Evolutionary conservation across 192 early-diverging fungal genomes (phyloP).

Genomic region (Phlyctochytrium bullatum): DNA sequence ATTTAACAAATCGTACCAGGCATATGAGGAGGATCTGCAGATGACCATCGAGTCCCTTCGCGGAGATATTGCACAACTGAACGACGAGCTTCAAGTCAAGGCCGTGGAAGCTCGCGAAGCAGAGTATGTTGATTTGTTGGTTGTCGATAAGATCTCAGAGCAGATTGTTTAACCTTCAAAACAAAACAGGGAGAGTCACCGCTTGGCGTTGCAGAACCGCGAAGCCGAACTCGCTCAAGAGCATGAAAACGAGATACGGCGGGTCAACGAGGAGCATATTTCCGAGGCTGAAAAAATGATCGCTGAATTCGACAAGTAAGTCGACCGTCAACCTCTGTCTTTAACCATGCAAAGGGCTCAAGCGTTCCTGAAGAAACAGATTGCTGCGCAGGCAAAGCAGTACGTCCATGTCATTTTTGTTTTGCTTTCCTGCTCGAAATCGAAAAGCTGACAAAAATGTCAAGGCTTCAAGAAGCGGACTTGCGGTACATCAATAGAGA

Average conservation of each 20-base stretch:
- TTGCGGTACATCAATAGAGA: conserved; percentile 57
- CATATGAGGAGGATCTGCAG: too few relatives aligned
- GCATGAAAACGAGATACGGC: conserved; percentile 25
- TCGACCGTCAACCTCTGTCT: neutral
- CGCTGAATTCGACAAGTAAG: conserved; percentile 46
- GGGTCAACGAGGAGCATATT: conserved; percentile 45
- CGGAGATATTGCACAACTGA: neutral
- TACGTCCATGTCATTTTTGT: conserved; percentile 19
- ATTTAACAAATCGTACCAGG: too few relatives aligned
- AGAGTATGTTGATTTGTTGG: too few relatives aligned
- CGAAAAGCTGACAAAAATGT: too few relatives aligned
- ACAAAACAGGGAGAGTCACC: conserved; percentile 19
- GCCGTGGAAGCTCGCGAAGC: too few relatives aligned
- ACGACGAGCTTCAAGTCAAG: neutral
- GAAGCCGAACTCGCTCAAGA: conserved; percentile 17
- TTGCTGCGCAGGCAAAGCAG: conserved; percentile 40
- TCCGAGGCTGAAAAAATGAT: conserved; percentile 49
- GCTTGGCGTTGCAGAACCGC: conserved; percentile 16
- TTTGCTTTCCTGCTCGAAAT: conserved; percentile 13
- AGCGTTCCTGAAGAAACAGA: conserved; percentile 52
- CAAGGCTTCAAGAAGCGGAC: conserved; percentile 56
- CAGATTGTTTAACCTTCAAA: neutral
- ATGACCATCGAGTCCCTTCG: too few relatives aligned
- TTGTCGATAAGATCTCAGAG: conserved; percentile 6
- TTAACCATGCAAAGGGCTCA: conserved; percentile 28